Evolutionary conservation across 768 basidiomycete genomes (phyloP).

Genomic region (Naganishia vishniacii): DNA sequence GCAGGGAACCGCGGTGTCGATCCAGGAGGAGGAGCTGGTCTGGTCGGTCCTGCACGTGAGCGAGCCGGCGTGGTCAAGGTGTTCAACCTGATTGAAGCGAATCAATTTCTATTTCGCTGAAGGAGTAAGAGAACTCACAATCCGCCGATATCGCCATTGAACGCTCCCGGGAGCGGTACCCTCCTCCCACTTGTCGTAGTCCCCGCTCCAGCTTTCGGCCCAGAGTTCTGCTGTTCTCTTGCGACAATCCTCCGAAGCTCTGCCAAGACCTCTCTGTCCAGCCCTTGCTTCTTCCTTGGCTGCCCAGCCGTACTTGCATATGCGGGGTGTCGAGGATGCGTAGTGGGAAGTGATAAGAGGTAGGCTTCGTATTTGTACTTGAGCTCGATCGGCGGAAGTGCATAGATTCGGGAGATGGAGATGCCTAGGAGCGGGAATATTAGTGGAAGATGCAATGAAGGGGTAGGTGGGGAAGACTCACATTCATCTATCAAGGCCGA

Average conservation of each 20-base stretch:
- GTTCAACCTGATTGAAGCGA: conserved; percentile 34
- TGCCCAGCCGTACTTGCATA: conserved; percentile 3
- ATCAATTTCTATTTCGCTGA: not conserved
- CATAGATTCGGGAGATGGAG: conserved; percentile 50
- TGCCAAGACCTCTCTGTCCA: conserved; percentile 44
- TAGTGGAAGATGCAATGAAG: not conserved
- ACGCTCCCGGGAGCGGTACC: conserved; percentile 27
- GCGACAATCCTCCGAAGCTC: conserved; percentile 47
- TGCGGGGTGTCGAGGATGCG: conserved; percentile 16
- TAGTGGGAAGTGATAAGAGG: conserved; percentile 36
- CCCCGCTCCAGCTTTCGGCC: not conserved
- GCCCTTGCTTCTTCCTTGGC: conserved; percentile 33
- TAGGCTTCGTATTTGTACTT: conserved; percentile 54
- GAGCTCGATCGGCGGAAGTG: conserved; percentile 48
- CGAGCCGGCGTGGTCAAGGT: conserved; percentile 39
- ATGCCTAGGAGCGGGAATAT: conserved; percentile 42
- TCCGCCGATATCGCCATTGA: conserved; percentile 40
- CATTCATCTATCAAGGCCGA: conserved; percentile 11
- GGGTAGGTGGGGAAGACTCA: not conserved
- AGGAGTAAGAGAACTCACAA: conserved; percentile 36
- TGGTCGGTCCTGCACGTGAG: conserved; percentile 4
- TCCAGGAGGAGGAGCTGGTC: not conserved
- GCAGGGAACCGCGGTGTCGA: not conserved
- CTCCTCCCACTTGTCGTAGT: not conserved
- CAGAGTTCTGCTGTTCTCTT: conserved; percentile 35